phyloP scores from a whole-genome alignment of 352 stramenopile species.

The Pilasporangium apinafurcum region DNA sequence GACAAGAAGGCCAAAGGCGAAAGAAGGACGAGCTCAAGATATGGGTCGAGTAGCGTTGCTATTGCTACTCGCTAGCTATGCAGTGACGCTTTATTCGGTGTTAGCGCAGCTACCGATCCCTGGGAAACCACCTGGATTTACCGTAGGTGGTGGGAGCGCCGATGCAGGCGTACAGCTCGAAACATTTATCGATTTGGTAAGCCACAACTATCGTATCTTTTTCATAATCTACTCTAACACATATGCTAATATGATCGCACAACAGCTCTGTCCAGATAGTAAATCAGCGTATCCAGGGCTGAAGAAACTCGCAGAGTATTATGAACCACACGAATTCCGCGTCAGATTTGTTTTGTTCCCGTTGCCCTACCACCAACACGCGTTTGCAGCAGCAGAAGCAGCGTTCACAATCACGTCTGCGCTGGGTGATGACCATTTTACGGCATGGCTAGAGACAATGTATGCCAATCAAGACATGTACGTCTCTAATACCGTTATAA shows the following conservation, averaged over 20 bases:
- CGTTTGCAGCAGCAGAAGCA: slow-evolving; percentile 55
- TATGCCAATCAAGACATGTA: slow-evolving; percentile 77
- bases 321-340: slow-evolving; percentile 48
- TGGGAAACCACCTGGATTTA: slow-evolving; percentile 54
- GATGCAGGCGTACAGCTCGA: slow-evolving; percentile 72
- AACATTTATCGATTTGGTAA: slow-evolving; percentile 76
- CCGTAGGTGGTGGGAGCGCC: slow-evolving; percentile 34
- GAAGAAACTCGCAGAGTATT: slow-evolving; percentile 50
- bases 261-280: slow-evolving; percentile 69
- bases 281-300: slow-evolving; percentile 61
- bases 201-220: not conserved
- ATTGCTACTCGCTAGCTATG: slow-evolving; percentile 7
- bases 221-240: too few species aligned
- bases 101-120: slow-evolving; percentile 57
- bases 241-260: too few species aligned
- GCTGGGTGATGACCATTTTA: slow-evolving; percentile 50
- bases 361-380: slow-evolving; percentile 73
- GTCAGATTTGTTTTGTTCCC: slow-evolving; percentile 72
- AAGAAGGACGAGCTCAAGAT: slow-evolving; percentile 4
- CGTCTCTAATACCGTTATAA: not conserved
- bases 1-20: not conserved
- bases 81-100: slow-evolving; percentile 2
- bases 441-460: slow-evolving; percentile 69
- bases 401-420: slow-evolving; percentile 58
- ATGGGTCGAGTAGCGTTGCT: slow-evolving; percentile 12